Percentiles rank a stretch among this genome's conserved stretches.
Evolutionary conservation across 495 filamentous ascomycete genomes (phyloP).

Genomic region (Pyronema omphalodes): DNA sequence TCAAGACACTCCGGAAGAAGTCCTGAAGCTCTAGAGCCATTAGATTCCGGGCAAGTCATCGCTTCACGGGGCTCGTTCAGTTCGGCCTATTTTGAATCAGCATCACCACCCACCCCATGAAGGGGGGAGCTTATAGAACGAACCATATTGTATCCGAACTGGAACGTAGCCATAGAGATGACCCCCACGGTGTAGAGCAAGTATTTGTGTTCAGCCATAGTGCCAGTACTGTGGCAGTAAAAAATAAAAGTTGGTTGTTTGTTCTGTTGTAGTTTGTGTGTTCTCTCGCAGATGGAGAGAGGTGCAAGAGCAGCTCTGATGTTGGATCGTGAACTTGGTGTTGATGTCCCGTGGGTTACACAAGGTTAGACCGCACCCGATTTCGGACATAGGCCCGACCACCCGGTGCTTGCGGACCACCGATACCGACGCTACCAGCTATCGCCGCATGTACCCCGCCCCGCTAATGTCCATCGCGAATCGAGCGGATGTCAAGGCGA

Average conservation of each 20-base stretch:
- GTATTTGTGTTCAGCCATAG: not conserved
- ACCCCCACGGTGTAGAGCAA: not conserved
- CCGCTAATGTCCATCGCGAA: no score
- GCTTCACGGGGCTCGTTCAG: constrained; percentile 86
- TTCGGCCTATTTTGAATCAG: constrained; percentile 47
- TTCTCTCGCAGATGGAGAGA: not conserved
- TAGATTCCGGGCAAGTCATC: constrained; percentile 30
- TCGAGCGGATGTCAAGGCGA: no score
- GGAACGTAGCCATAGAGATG: constrained; percentile 35
- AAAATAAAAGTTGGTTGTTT: not conserved
- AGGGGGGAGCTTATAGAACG: not conserved
- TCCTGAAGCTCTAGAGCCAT: constrained; percentile 16
- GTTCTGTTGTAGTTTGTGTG: not conserved
- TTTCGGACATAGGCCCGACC: no score
- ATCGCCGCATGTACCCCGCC: no score
- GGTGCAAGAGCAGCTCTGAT: not conserved
- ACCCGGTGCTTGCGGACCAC: no score
- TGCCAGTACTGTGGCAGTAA: not conserved
- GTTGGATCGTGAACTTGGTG: not conserved
- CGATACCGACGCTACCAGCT: no score
- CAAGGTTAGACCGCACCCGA: not conserved
- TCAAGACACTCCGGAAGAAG: constrained; percentile 58
- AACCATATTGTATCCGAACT: constrained; percentile 91
- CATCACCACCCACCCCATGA: not conserved
- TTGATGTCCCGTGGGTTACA: not conserved